Conservation (phyloP, 176 grass and related monocot genomes). For the Zea mays region Zm-B73-REFERENCE-NAM-5.0 NC_050103.1:33653001-33653500, state of each 20-base stretch:
- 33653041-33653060: no score
- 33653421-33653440: conserved; percentile 52
- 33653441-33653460: conserved; percentile 50
- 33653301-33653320: neutral
- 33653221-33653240: neutral
- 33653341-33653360: conserved; percentile 8
- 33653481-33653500: conserved; percentile 27
- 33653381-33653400: conserved; percentile 39
- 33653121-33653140: neutral
- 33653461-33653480: conserved; percentile 42
- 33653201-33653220: neutral
- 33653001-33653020: no score
- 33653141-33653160: neutral
- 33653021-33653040: no score
- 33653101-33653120: neutral
- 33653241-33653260: neutral
- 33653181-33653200: neutral
- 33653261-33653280: neutral
- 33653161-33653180: no score
- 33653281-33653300: conserved; percentile 18
- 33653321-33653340: neutral
- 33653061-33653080: no score
- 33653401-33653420: conserved; percentile 29
- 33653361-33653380: conserved; percentile 49
- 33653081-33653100: no score